Evolutionary conservation across 495 filamentous ascomycete species (phyloP).

Genomic region (Penicillium longicatenatum): DNA sequence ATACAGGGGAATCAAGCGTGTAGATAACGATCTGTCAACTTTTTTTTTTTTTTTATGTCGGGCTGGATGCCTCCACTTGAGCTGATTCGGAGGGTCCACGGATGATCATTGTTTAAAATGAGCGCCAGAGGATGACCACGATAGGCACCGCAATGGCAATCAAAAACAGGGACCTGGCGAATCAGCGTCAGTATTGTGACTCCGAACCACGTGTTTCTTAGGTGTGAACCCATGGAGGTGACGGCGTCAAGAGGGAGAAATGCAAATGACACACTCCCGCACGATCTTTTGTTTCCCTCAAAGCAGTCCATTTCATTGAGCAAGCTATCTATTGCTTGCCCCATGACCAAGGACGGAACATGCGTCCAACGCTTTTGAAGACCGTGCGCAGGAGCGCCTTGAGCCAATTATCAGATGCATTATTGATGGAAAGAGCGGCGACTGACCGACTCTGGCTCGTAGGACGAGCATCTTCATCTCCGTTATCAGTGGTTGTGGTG

Average conservation of each 20-base stretch:
- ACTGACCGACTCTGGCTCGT: constrained; percentile 49
- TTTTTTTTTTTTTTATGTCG: constrained; percentile 23
- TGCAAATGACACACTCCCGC: constrained; percentile 13
- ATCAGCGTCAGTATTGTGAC: constrained; percentile 33
- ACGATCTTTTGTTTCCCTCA: constrained; percentile 26
- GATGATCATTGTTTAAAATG: constrained; percentile 29
- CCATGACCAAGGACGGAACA: constrained; percentile 45
- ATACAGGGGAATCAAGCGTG: constrained; percentile 46
- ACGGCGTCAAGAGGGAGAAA: constrained; percentile 19
- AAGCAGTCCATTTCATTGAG: neutral
- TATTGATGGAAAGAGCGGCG: constrained; percentile 46
- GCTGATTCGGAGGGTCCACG: constrained; percentile 12
- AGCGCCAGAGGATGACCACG: constrained; percentile 36
- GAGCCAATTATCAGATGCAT: constrained; percentile 46
- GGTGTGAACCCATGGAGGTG: constrained; percentile 4
- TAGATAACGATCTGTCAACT: constrained; percentile 30
- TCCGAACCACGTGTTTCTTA: constrained; percentile 8
- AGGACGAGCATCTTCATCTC: constrained; percentile 40
- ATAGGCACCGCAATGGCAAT: constrained; percentile 34
- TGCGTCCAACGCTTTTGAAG: constrained; percentile 45
- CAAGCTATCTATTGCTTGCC: constrained; percentile 37
- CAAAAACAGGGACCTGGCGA: constrained; percentile 36
- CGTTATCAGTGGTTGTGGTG: constrained; percentile 20
- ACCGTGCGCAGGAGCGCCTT: constrained; percentile 46
- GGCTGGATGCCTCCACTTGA: neutral